Percentiles rank a stretch among this genome's conserved stretches.
phyloP scores from a whole-genome alignment of 805 yeast genomes.

The Ogataea chonburiensis region DNA sequence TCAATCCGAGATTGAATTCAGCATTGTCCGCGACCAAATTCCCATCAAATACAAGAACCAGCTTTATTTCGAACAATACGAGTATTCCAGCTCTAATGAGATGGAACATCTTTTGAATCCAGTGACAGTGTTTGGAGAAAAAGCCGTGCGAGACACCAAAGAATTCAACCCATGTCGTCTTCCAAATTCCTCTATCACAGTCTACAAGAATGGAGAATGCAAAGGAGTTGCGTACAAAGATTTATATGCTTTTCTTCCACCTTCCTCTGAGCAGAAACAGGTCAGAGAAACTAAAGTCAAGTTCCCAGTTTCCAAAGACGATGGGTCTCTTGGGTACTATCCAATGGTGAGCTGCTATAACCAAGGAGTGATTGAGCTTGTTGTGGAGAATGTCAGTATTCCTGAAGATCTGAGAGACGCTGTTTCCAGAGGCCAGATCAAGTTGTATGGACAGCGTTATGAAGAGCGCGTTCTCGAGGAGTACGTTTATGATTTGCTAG shows the following conservation, averaged over 20 bases:
- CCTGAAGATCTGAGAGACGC: slow-evolving; percentile 37
- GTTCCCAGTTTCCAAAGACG: slow-evolving; percentile 51
- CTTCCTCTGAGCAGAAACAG: slow-evolving; percentile 56
- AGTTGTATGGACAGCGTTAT: slow-evolving; percentile 59
- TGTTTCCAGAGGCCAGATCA: slow-evolving; percentile 33
- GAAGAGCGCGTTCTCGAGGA: slow-evolving; percentile 76
- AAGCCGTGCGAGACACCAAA: slow-evolving; percentile 53
- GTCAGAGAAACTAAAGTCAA: slow-evolving; percentile 21
- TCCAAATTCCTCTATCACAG: slow-evolving; percentile 56
- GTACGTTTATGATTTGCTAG: slow-evolving; percentile 76
- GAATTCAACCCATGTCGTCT: slow-evolving; percentile 49
- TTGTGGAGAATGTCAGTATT: slow-evolving; percentile 59
- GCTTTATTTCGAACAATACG: slow-evolving; percentile 80
- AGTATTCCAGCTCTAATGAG: slow-evolving; percentile 64
- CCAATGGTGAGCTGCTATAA: slow-evolving; percentile 84
- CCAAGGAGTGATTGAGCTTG: slow-evolving; percentile 71
- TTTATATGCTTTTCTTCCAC: slow-evolving; percentile 76
- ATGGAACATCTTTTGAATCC: slow-evolving; percentile 78
- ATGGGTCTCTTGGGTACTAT: slow-evolving; percentile 85
- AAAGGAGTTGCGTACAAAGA: slow-evolving; percentile 66
- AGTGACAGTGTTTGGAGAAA: slow-evolving; percentile 67
- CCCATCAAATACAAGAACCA: slow-evolving; percentile 81
- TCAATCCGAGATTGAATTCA: slow-evolving; percentile 24
- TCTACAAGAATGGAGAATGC: slow-evolving; percentile 75
- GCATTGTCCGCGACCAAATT: slow-evolving; percentile 74